Percentiles rank a stretch among this genome's conserved stretches.
Evolutionary conservation across 176 grass and related monocot genomes (phyloP).

Genomic region (Elaeis guineensis): DNA sequence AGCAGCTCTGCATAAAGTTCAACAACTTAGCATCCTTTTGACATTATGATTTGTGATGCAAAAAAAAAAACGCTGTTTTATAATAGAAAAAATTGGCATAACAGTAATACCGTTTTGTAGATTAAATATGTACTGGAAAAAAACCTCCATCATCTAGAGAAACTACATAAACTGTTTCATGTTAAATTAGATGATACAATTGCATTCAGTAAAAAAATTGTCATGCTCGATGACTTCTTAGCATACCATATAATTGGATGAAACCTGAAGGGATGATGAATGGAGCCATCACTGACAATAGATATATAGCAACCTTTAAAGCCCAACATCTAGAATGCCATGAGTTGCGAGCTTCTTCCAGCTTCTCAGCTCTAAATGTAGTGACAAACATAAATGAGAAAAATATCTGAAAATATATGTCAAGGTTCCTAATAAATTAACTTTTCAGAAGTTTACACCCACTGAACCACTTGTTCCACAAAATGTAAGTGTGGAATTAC

Average conservation of each 20-base stretch:
- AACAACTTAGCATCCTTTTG: no score
- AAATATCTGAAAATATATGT: constrained; percentile 54
- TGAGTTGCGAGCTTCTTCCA: constrained; percentile 54
- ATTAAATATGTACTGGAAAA: no score
- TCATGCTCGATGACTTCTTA: not conserved
- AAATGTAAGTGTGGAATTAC: not conserved
- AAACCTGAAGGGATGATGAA: constrained; percentile 66
- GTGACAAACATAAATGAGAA: constrained; percentile 77
- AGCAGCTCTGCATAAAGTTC: no score
- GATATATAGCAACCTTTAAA: constrained; percentile 51
- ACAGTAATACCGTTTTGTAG: no score
- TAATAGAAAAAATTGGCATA: no score
- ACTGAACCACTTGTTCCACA: not conserved
- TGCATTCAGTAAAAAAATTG: no score
- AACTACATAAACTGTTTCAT: no score
- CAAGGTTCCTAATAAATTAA: constrained; percentile 24
- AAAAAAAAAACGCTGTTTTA: no score
- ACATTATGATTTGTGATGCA: no score
- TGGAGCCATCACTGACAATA: constrained; percentile 37
- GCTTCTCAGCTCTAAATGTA: constrained; percentile 58
- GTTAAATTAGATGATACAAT: no score
- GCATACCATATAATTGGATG: constrained; percentile 72
- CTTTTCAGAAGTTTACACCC: not conserved
- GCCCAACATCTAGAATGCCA: constrained; percentile 93
- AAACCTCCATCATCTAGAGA: no score